Evolutionary conservation across 2,329 filamentous ascomycete species (phyloP).

Genomic region (Xylariales sp.): DNA sequence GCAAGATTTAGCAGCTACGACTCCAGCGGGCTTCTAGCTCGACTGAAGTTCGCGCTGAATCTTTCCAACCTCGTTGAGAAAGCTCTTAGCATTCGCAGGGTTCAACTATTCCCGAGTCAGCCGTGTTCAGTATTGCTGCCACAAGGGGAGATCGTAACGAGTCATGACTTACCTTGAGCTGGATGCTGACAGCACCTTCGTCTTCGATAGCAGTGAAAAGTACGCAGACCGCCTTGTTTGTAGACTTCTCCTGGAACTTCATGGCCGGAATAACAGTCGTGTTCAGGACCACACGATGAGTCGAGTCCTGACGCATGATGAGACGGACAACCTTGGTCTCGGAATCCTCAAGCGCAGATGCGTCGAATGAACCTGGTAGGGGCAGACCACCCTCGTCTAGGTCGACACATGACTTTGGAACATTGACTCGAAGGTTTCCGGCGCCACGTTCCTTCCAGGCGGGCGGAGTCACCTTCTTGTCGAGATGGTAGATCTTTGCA

Average conservation of each 20-base stretch:
- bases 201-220: slow-evolving; percentile 61
- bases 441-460: slow-evolving; percentile 88
- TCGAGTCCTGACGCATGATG: slow-evolving; percentile 88
- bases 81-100: slow-evolving; percentile 46
- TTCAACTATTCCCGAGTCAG: slow-evolving; percentile 39
- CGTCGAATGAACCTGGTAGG: slow-evolving; percentile 52
- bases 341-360: slow-evolving; percentile 45
- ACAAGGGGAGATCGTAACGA: slow-evolving; percentile 5
- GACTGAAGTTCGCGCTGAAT: slow-evolving; percentile 47
- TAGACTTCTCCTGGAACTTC: slow-evolving; percentile 73
- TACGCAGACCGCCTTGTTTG: slow-evolving; percentile 65
- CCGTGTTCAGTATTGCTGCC: too few species aligned
- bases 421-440: slow-evolving; percentile 81
- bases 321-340: slow-evolving; percentile 61
- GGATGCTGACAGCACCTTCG: slow-evolving; percentile 51
- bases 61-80: slow-evolving; percentile 44
- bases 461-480: slow-evolving; percentile 49
- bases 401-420: slow-evolving; percentile 52
- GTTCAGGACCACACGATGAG: slow-evolving; percentile 81
- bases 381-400: slow-evolving; percentile 42
- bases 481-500: slow-evolving; percentile 80
- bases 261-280: slow-evolving; percentile 74
- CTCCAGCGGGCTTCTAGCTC: slow-evolving; percentile 21
- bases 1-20: slow-evolving; percentile 4
- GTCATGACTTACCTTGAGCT: slow-evolving; percentile 50